A percentile compares a stretch with the other conserved stretches of the same genome.
Conservation (phyloP, 257 asterid species). For the Leptodermis oblonga region DNA sequence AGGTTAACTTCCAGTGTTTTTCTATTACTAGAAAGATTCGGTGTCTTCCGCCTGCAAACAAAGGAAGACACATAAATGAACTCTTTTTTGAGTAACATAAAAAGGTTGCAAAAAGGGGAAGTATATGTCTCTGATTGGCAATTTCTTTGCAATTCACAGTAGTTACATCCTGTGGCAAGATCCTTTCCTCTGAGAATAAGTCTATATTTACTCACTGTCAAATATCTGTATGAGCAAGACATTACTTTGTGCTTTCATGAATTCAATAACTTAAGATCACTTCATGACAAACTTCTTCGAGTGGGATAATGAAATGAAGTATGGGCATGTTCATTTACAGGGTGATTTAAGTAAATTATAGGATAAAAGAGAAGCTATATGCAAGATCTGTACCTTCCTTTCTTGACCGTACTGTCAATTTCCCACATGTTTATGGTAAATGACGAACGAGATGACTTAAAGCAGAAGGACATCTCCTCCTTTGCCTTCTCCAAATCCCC, state of each 20-base stretch:
- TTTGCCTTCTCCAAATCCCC: slow-evolving; percentile 92
- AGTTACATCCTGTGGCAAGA: neutral
- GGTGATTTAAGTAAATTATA: neutral
- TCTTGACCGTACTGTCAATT: slow-evolving; percentile 92
- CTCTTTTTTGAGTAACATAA: neutral
- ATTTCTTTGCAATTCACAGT: neutral
- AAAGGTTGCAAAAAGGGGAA: slow-evolving; percentile 7
- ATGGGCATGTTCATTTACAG: neutral
- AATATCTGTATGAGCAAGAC: neutral
- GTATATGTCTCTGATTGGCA: neutral
- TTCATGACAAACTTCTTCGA: neutral
- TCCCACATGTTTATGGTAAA: slow-evolving; percentile 99
- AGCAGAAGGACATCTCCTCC: slow-evolving; percentile 97
- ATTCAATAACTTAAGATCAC: neutral
- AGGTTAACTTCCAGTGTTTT: slow-evolving; percentile 84
- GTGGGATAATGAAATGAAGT: neutral
- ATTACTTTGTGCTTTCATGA: neutral
- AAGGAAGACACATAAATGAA: slow-evolving; percentile 4
- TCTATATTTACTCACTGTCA: slow-evolving; percentile 1
- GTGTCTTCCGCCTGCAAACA: slow-evolving; percentile 70
- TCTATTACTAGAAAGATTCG: slow-evolving; percentile 72
- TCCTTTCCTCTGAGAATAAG: neutral
- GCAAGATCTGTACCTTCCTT: slow-evolving; percentile 61
- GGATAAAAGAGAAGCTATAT: slow-evolving; percentile 10
- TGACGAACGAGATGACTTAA: slow-evolving; percentile 85